A percentile compares a stretch with the other conserved stretches of the same genome.
Evolutionary conservation across 768 basidiomycete genomes (phyloP).

Genomic region (Tricholoma matsutake): DNA sequence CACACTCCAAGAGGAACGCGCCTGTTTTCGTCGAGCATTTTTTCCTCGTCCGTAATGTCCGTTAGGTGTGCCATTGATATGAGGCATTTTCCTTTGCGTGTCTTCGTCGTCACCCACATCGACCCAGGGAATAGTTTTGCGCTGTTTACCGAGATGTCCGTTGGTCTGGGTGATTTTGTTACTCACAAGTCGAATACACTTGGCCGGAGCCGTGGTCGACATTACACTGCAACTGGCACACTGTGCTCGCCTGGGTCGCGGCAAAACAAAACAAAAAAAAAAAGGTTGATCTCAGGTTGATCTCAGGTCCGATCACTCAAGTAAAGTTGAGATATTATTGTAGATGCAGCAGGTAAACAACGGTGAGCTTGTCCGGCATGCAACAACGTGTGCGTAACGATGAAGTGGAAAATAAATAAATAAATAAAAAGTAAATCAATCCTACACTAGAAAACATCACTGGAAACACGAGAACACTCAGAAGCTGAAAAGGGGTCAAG

Average conservation of each 20-base stretch:
- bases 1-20: slow-evolving; percentile 18
- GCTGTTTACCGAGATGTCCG: slow-evolving; percentile 23
- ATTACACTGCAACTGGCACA: background rate
- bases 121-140: slow-evolving; percentile 34
- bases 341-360: slow-evolving; percentile 9
- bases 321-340: no score
- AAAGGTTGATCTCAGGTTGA: background rate
- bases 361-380: slow-evolving; percentile 16
- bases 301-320: background rate
- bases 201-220: slow-evolving; percentile 1
- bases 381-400: slow-evolving; percentile 9
- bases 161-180: slow-evolving; percentile 11
- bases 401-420: slow-evolving; percentile 7
- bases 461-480: slow-evolving; percentile 1
- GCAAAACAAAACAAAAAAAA: background rate
- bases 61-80: slow-evolving; percentile 28
- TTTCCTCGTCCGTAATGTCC: slow-evolving; percentile 21
- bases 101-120: slow-evolving; percentile 41
- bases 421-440: background rate
- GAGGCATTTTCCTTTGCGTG: slow-evolving; percentile 21
- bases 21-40: slow-evolving; percentile 28
- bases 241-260: background rate
- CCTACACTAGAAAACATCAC: background rate
- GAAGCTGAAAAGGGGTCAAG: slow-evolving; percentile 6
- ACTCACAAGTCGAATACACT: slow-evolving; percentile 10